Conservation (phyloP, 108 stramenopile species). For the Nannochloropsis oceanica region DNA sequence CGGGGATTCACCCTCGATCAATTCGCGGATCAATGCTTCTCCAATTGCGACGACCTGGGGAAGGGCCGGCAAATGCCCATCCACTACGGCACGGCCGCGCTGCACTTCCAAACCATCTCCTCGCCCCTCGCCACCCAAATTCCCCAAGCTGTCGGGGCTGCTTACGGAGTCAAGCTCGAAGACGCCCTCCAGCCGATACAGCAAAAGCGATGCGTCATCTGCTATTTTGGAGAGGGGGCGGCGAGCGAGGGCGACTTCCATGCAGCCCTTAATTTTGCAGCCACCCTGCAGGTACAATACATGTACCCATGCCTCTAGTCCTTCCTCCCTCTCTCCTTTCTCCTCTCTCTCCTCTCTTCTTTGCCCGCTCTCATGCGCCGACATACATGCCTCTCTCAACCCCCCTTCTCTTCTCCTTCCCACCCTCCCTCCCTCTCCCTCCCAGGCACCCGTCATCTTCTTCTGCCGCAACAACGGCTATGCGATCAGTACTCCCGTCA, state of each 20-base stretch:
- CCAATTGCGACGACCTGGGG: conserved; percentile 67
- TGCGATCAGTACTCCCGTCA: conserved; percentile 75
- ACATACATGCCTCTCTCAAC: no score
- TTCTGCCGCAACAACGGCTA: conserved; percentile 95
- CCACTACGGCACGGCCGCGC: conserved; percentile 78
- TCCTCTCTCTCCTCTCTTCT: no score
- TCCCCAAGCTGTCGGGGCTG: conserved; percentile 84
- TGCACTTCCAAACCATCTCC: conserved; percentile 87
- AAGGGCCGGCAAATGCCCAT: conserved; percentile 97
- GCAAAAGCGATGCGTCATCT: conserved; percentile 44
- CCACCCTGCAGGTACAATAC: conserved; percentile 48
- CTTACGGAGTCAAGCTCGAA: conserved; percentile 63
- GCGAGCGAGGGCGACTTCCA: conserved; percentile 91
- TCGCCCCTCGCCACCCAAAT: conserved; percentile 88
- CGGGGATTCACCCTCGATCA: conserved; percentile 77
- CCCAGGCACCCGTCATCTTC: conserved; percentile 70
- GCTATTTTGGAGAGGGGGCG: conserved; percentile 91
- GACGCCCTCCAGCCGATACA: conserved; percentile 32
- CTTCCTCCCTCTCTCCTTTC: no score
- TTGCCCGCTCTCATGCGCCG: no score
- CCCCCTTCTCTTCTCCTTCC: no score
- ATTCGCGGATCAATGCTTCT: conserved; percentile 90
- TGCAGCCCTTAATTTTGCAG: conserved; percentile 83
- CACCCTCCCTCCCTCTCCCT: no score
- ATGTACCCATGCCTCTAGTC: no score